Evolutionary conservation across 1,284 basidiomycete genomes (phyloP).

Genomic region (Sporisorium exsertum): DNA sequence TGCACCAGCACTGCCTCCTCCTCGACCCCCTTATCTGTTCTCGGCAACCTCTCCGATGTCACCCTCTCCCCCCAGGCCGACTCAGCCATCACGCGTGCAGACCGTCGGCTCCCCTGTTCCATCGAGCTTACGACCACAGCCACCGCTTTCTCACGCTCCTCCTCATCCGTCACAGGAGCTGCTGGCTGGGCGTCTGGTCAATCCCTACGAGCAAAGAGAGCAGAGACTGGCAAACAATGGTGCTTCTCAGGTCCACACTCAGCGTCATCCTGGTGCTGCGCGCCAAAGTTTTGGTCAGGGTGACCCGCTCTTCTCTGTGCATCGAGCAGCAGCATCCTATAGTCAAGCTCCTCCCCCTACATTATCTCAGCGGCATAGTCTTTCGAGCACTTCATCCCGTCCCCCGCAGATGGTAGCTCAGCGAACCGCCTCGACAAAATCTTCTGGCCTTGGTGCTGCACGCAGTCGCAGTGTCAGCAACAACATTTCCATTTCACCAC

Average conservation of each 20-base stretch:
- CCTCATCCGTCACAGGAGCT: not conserved
- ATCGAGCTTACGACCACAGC: not conserved
- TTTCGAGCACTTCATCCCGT: not conserved
- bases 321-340: not conserved
- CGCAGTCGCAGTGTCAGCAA: not conserved
- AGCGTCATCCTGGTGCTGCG: not conserved
- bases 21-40: not conserved
- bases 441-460: not conserved
- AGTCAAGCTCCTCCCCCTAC: not conserved
- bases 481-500: not conserved
- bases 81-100: not conserved
- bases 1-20: conserved; percentile 27
- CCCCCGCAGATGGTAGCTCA: not conserved
- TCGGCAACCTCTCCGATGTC: conserved; percentile 3
- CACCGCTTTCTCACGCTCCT: not conserved
- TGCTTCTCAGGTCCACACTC: not conserved
- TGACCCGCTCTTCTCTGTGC: conserved; percentile 28
- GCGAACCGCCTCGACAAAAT: not conserved
- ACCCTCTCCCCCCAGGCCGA: not conserved
- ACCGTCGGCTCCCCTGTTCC: not conserved
- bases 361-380: not conserved
- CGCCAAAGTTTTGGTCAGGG: conserved; percentile 29
- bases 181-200: conserved; percentile 17
- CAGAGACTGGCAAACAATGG: not conserved
- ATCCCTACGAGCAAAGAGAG: conserved; percentile 30